Percentiles rank a stretch among this genome's conserved stretches.
phyloP scores from a whole-genome alignment of 2,329 filamentous ascomycete genomes.

The Penicillium nordicum region DNA sequence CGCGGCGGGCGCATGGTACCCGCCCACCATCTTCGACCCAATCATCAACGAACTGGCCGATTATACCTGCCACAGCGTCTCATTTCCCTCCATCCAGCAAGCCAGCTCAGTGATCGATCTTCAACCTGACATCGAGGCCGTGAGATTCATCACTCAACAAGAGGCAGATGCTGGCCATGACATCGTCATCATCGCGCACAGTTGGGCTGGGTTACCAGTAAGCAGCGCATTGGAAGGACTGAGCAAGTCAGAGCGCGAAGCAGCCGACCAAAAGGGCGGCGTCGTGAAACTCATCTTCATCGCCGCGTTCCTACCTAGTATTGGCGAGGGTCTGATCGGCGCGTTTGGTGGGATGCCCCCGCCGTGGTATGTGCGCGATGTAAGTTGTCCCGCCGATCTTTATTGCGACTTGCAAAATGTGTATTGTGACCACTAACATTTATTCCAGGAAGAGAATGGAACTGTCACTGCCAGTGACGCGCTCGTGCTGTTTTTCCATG shows the following conservation, averaged over 20 bases:
- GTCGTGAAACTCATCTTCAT: slow-evolving; percentile 35
- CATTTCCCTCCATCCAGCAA: slow-evolving; percentile 30
- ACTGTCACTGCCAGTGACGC: slow-evolving; percentile 28
- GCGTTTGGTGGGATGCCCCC: slow-evolving; percentile 29
- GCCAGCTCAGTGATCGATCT: slow-evolving; percentile 22
- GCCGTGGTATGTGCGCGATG: slow-evolving; percentile 31
- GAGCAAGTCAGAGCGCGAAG: slow-evolving; percentile 27
- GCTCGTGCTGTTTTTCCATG: slow-evolving; percentile 30
- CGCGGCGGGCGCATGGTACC: slow-evolving; percentile 34
- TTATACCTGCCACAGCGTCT: slow-evolving; percentile 22
- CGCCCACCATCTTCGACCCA: slow-evolving; percentile 28
- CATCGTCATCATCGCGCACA: slow-evolving; percentile 34
- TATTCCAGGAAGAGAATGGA: slow-evolving; percentile 17
- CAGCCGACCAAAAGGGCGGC: slow-evolving; percentile 29
- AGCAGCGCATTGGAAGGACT: slow-evolving; percentile 35
- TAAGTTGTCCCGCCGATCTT: slow-evolving; percentile 13
- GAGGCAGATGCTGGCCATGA: slow-evolving; percentile 30
- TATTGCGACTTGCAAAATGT: background rate
- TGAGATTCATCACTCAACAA: slow-evolving; percentile 30
- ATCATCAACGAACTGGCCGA: slow-evolving; percentile 22
- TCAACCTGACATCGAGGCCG: slow-evolving; percentile 31
- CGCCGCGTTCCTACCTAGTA: slow-evolving; percentile 32
- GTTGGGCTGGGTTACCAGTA: slow-evolving; percentile 38
- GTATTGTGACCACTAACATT: background rate
- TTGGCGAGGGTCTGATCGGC: slow-evolving; percentile 31